phyloP scores from a whole-genome alignment of 2,329 filamentous ascomycete species.

The Pezicula carpinea region DNA sequence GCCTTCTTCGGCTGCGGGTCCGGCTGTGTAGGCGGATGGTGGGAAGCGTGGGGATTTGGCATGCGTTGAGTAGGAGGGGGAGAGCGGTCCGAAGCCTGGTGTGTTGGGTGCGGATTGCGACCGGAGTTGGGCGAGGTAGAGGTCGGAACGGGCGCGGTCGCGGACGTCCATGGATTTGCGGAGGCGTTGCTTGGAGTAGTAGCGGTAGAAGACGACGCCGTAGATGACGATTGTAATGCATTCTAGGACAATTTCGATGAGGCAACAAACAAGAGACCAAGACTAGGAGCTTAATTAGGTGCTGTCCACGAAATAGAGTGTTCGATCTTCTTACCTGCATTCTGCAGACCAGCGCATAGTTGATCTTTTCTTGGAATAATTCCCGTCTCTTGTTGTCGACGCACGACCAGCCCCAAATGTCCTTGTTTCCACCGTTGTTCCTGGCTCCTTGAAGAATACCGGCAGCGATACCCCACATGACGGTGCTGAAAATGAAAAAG shows the following conservation, averaged over 20 bases:
- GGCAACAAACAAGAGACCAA: conserved; percentile 92
- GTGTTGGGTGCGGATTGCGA: conserved; percentile 92
- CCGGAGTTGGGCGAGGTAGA: conserved; percentile 84
- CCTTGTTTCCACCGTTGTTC: conserved; percentile 69
- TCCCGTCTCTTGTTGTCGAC: conserved; percentile 77
- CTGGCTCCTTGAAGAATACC: conserved; percentile 77
- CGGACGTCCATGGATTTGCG: conserved; percentile 95
- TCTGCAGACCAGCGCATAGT: conserved; percentile 88
- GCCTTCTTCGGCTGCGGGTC: conserved; percentile 47
- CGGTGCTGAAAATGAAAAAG: conserved; percentile 88
- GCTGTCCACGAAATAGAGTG: neutral
- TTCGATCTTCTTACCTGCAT: conserved; percentile 58
- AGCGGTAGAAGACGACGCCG: conserved; percentile 92
- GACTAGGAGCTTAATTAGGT: conserved; percentile 51
- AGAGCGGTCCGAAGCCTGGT: conserved; percentile 75
- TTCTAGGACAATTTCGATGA: conserved; percentile 94
- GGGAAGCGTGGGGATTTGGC: conserved; percentile 51
- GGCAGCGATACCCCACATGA: conserved; percentile 88
- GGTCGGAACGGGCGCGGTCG: conserved; percentile 87
- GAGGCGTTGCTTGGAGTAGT: conserved; percentile 93
- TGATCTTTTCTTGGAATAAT: conserved; percentile 73
- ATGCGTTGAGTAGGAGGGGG: conserved; percentile 43
- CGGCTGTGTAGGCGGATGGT: conserved; percentile 49
- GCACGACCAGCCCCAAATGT: conserved; percentile 99
- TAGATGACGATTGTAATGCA: conserved; percentile 89